These are phyloP conservation scores for Malus asiatica DNA, from an alignment of 306 rosid species.

Conservation along the genomic window DNA sequence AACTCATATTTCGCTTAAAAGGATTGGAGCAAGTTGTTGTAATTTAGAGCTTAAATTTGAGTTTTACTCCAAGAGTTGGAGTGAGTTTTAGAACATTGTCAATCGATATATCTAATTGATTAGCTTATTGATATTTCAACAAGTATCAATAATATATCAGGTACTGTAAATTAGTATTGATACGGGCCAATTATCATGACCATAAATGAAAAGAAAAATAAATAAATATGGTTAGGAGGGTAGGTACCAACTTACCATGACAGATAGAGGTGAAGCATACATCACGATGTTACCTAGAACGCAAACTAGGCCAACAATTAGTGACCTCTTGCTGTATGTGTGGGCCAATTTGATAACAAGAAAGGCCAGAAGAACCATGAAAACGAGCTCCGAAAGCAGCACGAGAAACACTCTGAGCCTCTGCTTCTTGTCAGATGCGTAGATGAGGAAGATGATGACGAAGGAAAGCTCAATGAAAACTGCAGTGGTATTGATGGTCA, in stretches of 20 bases:
- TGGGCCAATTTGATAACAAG: slow-evolving; percentile 34
- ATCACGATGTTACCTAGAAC: slow-evolving; percentile 72
- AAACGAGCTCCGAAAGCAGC: slow-evolving; percentile 35
- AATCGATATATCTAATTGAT: neutral
- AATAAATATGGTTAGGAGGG: neutral
- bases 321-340: slow-evolving; percentile 30
- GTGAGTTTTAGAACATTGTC: neutral
- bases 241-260: slow-evolving; percentile 39
- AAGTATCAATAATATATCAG: neutral
- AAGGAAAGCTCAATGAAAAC: slow-evolving; percentile 44
- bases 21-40: too few relatives aligned
- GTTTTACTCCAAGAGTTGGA: too few relatives aligned
- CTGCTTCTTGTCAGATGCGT: slow-evolving; percentile 40
- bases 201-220: neutral
- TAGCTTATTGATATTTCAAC: neutral
- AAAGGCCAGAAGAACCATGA: slow-evolving; percentile 31
- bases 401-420: slow-evolving; percentile 43
- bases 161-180: neutral
- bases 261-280: slow-evolving; percentile 75
- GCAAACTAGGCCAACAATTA: slow-evolving; percentile 55
- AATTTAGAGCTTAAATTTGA: too few relatives aligned
- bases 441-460: slow-evolving; percentile 56
- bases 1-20: too few relatives aligned
- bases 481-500: slow-evolving; percentile 71
- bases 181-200: neutral